Evolutionary conservation across 345 rosid genomes (phyloP).

Genomic region (Syzygium aromaticum): DNA sequence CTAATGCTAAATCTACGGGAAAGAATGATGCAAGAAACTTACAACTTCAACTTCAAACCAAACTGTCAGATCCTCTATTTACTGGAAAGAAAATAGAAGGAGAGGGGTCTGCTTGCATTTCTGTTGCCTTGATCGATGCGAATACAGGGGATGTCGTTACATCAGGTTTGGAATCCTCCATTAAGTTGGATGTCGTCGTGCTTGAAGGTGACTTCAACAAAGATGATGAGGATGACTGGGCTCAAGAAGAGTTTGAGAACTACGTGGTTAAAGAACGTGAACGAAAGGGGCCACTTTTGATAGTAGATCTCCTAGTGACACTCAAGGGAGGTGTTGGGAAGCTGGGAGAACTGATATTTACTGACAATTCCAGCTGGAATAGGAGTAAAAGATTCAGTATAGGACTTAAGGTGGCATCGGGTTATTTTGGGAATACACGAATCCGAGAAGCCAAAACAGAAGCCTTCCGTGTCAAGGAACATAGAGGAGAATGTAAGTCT

Average conservation of each 20-base stretch:
- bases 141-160: conserved; percentile 16
- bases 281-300: conserved; percentile 23
- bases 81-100: conserved; percentile 27
- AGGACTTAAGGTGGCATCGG: conserved; percentile 31
- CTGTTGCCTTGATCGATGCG: conserved; percentile 21
- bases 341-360: conserved; percentile 23
- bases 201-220: conserved; percentile 29
- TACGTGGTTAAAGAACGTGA: conserved; percentile 24
- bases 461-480: conserved; percentile 26
- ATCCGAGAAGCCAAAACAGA: conserved; percentile 33
- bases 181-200: conserved; percentile 22
- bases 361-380: conserved; percentile 34
- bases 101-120: conserved; percentile 16
- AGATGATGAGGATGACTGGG: conserved; percentile 21
- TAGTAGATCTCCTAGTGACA: conserved; percentile 20
- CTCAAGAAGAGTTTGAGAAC: conserved; percentile 23
- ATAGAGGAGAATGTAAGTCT: conserved; percentile 23
- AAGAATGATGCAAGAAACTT: conserved; percentile 17
- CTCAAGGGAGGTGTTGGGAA: conserved; percentile 27
- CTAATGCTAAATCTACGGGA: background rate
- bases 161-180: conserved; percentile 24
- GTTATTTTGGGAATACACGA: conserved; percentile 16
- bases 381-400: conserved; percentile 23
- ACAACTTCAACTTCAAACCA: conserved; percentile 20
- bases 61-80: conserved; percentile 16